phyloP scores from a whole-genome alignment of 2,329 filamentous ascomycete species.

The Fusarium pseudonygamai region DNA sequence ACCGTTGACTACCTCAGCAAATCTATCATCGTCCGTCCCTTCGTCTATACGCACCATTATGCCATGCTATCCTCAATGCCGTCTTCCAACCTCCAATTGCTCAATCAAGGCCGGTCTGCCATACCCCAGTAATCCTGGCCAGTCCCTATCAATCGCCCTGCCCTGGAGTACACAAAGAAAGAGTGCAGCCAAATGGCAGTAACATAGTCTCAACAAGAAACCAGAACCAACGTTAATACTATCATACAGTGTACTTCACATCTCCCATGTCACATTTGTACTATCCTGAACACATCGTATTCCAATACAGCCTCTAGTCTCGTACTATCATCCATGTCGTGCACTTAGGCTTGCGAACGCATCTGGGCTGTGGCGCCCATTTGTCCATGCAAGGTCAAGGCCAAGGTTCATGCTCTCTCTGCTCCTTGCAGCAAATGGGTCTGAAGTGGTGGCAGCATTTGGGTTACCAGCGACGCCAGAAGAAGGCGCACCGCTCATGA shows the following conservation, averaged over 20 bases:
- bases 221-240: conserved; percentile 41
- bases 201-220: conserved; percentile 8
- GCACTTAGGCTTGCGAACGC: conserved; percentile 81
- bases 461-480: conserved; percentile 36
- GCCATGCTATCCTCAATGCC: not conserved
- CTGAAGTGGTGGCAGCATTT: conserved; percentile 47
- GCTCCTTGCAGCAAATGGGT: conserved; percentile 60
- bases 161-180: not conserved
- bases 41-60: not conserved
- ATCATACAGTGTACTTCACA: conserved; percentile 39
- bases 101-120: not conserved
- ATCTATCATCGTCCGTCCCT: not conserved
- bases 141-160: not conserved
- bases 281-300: conserved; percentile 35
- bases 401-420: conserved; percentile 77
- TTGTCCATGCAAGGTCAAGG: conserved; percentile 70
- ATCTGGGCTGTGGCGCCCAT: conserved; percentile 80
- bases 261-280: conserved; percentile 32
- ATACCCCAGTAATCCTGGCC: not conserved
- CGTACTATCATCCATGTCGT: conserved; percentile 56
- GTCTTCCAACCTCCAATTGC: not conserved
- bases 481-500: conserved; percentile 52
- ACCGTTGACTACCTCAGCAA: not conserved
- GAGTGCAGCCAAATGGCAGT: not conserved
- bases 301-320: conserved; percentile 14